Percentiles rank a stretch among this genome's conserved stretches.
phyloP scores from a whole-genome alignment of 176 grass and related monocot species.

The Carex myosuroides region DNA sequence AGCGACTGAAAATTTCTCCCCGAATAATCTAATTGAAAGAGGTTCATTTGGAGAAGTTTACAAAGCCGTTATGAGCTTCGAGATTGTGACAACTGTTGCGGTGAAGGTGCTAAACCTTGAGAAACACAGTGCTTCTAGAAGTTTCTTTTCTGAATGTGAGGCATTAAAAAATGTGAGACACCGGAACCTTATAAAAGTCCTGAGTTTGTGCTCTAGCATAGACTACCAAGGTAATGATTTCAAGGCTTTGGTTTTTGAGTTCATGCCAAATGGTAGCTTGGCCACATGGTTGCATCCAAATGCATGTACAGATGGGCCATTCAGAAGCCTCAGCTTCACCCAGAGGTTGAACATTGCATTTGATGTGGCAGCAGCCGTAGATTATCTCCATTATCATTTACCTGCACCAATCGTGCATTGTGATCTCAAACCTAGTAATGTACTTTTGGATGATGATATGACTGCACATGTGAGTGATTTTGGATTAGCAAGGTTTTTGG shows the following conservation, averaged over 20 bases:
- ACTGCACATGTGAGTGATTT: conserved; percentile 35
- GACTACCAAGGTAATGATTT: conserved; percentile 43
- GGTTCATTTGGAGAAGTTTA: conserved; percentile 41
- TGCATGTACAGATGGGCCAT: not conserved
- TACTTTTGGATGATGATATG: conserved; percentile 37
- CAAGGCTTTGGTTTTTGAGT: conserved; percentile 45
- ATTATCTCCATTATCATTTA: conserved; percentile 41
- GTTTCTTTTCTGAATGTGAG: conserved; percentile 40
- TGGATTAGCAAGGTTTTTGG: conserved; percentile 30
- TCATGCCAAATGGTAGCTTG: conserved; percentile 39
- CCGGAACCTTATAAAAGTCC: conserved; percentile 33
- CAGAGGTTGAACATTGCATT: conserved; percentile 30
- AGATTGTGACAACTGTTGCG: conserved; percentile 6
- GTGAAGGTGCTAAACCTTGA: conserved; percentile 50
- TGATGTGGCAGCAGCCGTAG: conserved; percentile 29
- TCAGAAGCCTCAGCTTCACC: conserved; percentile 2
- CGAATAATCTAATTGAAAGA: conserved; percentile 15
- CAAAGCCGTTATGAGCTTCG: conserved; percentile 23
- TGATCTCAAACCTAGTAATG: conserved; percentile 46
- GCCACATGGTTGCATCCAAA: conserved; percentile 26
- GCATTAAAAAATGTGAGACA: conserved; percentile 34
- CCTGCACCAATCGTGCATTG: conserved; percentile 29
- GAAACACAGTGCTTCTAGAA: conserved; percentile 27
- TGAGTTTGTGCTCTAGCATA: conserved; percentile 35
- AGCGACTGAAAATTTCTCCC: conserved; percentile 36